Percentiles rank a stretch among this genome's conserved stretches.
These are phyloP conservation scores for Candida tetrigidarum DNA, from an alignment of 1,139 yeast genomes.

Conservation along the genomic window DNA sequence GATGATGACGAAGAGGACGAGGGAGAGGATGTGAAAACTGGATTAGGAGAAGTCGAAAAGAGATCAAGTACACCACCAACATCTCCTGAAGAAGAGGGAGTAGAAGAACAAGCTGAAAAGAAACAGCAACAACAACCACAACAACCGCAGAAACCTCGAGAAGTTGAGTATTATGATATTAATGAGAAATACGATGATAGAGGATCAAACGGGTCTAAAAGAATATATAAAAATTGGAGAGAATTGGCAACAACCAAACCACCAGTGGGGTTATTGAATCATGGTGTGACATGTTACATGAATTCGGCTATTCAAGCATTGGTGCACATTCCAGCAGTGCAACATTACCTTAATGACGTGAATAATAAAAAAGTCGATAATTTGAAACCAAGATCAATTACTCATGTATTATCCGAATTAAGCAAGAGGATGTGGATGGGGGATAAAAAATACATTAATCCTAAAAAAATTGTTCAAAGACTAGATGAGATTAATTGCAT, in stretches of 20 bases:
- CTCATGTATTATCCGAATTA: slow-evolving; percentile 74
- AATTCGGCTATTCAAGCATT: slow-evolving; percentile 93
- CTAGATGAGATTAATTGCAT: slow-evolving; percentile 88
- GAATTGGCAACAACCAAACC: slow-evolving; percentile 30
- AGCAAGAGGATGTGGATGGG: slow-evolving; percentile 67
- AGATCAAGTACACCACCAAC: slow-evolving; percentile 43
- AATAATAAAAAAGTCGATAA: slow-evolving; percentile 38
- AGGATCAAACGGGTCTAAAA: slow-evolving; percentile 60
- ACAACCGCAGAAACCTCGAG: not conserved
- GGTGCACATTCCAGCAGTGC: slow-evolving; percentile 89
- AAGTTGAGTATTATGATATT: slow-evolving; percentile 42
- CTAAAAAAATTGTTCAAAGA: slow-evolving; percentile 71
- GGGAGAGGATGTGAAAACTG: slow-evolving; percentile 23
- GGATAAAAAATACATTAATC: slow-evolving; percentile 54
- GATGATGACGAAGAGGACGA: slow-evolving; percentile 23
- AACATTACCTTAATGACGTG: slow-evolving; percentile 77
- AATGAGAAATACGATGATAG: slow-evolving; percentile 57
- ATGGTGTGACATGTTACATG: slow-evolving; percentile 96
- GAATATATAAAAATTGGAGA: slow-evolving; percentile 68
- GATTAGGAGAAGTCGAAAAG: not conserved
- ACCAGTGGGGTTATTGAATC: slow-evolving; percentile 84
- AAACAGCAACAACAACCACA: slow-evolving; percentile 1
- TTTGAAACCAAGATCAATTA: slow-evolving; percentile 63
- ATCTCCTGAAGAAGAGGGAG: slow-evolving; percentile 48
- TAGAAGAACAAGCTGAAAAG: slow-evolving; percentile 1